phyloP scores from a whole-genome alignment of 371 early-diverging fungal species.

The Rhizopus stolonifer region DNA sequence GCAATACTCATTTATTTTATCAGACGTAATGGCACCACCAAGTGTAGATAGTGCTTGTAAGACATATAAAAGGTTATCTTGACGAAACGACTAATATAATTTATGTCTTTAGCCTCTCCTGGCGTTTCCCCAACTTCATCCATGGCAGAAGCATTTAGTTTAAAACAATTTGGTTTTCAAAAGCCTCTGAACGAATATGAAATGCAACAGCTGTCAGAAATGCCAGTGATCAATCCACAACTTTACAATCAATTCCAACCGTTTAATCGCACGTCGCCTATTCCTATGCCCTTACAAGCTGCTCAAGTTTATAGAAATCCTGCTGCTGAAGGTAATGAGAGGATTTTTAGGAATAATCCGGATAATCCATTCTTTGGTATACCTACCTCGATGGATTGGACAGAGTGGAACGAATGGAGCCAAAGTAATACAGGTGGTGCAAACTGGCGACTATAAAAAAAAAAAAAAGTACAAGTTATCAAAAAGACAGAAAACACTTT shows the following conservation, averaged over 20 bases:
- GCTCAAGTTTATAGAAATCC: not conserved
- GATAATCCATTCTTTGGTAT: constrained; percentile 48
- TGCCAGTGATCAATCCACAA: constrained; percentile 10
- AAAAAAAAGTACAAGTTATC: too few relatives aligned
- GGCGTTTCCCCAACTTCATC: constrained; percentile 28
- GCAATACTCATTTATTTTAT: constrained; percentile 2
- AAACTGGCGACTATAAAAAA: constrained; percentile 15
- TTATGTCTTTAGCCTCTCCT: constrained; percentile 10
- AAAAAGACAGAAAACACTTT: too few relatives aligned
- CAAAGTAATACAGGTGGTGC: constrained; percentile 32
- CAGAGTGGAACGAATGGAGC: constrained; percentile 47
- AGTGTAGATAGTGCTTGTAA: constrained; percentile 20
- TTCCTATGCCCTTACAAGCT: constrained; percentile 1
- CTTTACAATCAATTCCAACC: constrained; percentile 1
- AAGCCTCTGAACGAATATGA: constrained; percentile 11
- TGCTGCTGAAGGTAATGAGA: constrained; percentile 14
- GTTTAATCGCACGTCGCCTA: not conserved
- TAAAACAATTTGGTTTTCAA: constrained; percentile 47
- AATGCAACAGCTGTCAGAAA: constrained; percentile 19
- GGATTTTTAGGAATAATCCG: constrained; percentile 41
- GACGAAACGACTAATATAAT: not conserved
- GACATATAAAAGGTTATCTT: not conserved
- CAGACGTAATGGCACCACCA: constrained; percentile 27
- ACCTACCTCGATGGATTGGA: constrained; percentile 48
- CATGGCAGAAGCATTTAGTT: constrained; percentile 41